Evolutionary conservation across 768 basidiomycete genomes (phyloP), one percentile per base, ranked within the genome.

Genomic region (Auriscalpium vulgare): DNA sequence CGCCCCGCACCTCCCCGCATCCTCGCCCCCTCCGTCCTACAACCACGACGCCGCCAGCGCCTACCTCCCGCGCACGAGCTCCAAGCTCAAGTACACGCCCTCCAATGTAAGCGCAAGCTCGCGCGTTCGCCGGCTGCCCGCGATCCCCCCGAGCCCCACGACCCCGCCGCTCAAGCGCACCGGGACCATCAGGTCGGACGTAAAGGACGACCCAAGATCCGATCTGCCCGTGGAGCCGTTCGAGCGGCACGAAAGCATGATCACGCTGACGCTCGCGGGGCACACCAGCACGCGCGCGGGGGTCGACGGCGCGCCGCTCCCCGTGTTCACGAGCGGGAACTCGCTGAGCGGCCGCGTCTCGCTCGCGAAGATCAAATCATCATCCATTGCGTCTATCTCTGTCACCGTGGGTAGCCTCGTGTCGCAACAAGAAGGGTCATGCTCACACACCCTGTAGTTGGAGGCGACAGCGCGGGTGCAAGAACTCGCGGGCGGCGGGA

Each of bases 401-500:
- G 54, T 58, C n/a, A 58, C 47, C 21, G 59, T 60, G 45, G 53
- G 17, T 10, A 8, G 1, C 17, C 23, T 49, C 35, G 5, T 10
- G 21, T 19, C n/a, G 19, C 54, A n/a, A n/a, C 4, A 3, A 43
- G 37, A 34, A 17, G 37, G 21, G 14, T 21, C 16, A n/a, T 43
- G 8, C 56, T 49, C 36, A 55, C 23, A 8, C 1, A 11, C 17
- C 14, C n/a, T 23, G n/a, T 21, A 60, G 59, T 23, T 60, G 35
- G 53, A 55, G 45, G 59, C 48, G 38, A 3, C 29, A 3, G 13
- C 46, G 13, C 52, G 46, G 9, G 51, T 60, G 9, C 52, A 53
- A 11, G 59, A 60, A 37, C 11, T 53, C 35, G 51, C 53, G 34
- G 59, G 47, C 47, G 59, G 59, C 7, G 54, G 50, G 16, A 50